Evolutionary conservation across 192 early-diverging fungal species (phyloP), one percentile per base, ranked within the genome.

Genomic region (Coemansia sp.): DNA sequence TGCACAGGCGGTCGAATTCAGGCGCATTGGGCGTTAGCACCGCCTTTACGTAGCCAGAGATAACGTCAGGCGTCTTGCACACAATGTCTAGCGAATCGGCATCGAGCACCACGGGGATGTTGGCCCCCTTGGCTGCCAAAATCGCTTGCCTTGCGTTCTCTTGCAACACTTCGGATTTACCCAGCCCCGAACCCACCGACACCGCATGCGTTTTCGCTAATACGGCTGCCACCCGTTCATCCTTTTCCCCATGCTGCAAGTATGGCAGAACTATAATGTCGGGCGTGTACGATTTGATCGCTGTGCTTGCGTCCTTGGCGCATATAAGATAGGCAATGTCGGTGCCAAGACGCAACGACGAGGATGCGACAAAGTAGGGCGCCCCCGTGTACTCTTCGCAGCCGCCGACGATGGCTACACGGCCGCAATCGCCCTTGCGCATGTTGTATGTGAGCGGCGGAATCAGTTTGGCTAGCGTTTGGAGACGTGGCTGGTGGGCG

Each of bases 181-280:
- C 93, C 34, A 99, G 75, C 0, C 97, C 97, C 4, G 97, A 96
- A 0, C 97, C 97, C 14, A 97, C 80, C 1, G 96, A 86, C 25
- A 98, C 71, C 0, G 92, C 92, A 73, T 99, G 93, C 5, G 93
- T 48, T 2, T 93, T 85, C 17, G 83, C 67, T 41, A 96, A 73
- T 9, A 93, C 46, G 14, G 61, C 38, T 40, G 38, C 38, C 5
- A 36, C 0, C 73, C 61, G 3, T 3, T 29, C 29, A 5, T 40
- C 38, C 89, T 76, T 33, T 78, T 84, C 19, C 73, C 70, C 9
- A 40, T 11, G 38, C 4, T 17, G 59, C 59, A 99, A 62, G 61
- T 90, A 91, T 5, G 97, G 97, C 74, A 94, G 89, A 4, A 99
- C 97, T 62, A 99, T 98, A 9, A 99, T 74, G 61, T 99, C 90